Base-by-base conservation (phyloP, 2,329 filamentous ascomycete species). In the Falciphora oryzae region DNA sequence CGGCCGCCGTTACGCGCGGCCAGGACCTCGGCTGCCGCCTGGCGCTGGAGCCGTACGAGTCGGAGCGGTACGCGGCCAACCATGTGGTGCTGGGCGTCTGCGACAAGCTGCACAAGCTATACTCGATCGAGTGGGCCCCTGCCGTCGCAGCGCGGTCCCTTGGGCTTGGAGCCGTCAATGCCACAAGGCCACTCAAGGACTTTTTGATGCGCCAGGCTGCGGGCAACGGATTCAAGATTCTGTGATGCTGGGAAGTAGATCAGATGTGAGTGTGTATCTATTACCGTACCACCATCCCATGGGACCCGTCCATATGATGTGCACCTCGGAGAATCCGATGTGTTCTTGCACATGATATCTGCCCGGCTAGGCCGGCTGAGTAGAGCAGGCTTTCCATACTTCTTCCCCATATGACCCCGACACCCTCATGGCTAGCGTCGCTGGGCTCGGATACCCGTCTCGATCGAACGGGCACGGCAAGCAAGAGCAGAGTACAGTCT, bases 21-120 rank as follows among this genome's bases (percentile, higher is more conserved):
- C 90, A 93, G 81, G 95, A 99, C 72, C 85, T 98, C 38, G 95
- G 95, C 29, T 86, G 87, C 25, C 79, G 85, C 50, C 83, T 96
- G 75, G 88, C 90, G 5, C 81, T 99, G 31, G 93, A 97, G 75
- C 77, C 85, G 22, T 99, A 98, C 77, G 88, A 88, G 68, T 81
- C 85, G 1, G 92, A 95, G 72, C 85, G 93, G 56, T 99, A 96
- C 75, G 85, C 88, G 2, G 85, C 87, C 57, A 98, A 98, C 76
- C 90, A 90, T 68, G 83, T 89, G 66, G 83, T 96, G 75, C 81
- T 93, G 64, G 93, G 87, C 65, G 90, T 89, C 59, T 91, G 88
- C 69, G 94, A 98, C 78, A 94, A 97, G 78, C 80, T 98, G 70
- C 93, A 97, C 76, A 96, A 94, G 79, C 78, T 97, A 58, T 98